Conservation (phyloP, 306 rosid genomes). For the Glycyrrhiza uralensis region DNA sequence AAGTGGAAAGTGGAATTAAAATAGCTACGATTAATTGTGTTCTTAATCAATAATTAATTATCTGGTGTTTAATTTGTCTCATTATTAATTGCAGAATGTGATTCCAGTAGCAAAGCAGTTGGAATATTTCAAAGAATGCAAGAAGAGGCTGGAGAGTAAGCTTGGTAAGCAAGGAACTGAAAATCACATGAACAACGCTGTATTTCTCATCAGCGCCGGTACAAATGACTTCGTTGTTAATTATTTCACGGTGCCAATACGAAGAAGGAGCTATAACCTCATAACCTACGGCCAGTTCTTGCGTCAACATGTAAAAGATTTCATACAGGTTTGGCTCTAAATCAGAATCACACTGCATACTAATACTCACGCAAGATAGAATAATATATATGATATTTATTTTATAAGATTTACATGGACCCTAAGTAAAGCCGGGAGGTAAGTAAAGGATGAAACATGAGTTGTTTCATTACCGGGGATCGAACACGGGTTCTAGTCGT, state of each 20-base stretch:
- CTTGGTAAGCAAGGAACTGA: slow-evolving; percentile 42
- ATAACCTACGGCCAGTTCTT: slow-evolving; percentile 43
- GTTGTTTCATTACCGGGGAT: too few species aligned
- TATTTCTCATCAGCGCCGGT: slow-evolving; percentile 62
- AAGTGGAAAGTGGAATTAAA: too few species aligned
- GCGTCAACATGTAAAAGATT: slow-evolving; percentile 38
- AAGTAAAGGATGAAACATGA: too few species aligned
- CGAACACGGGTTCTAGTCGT: too few species aligned
- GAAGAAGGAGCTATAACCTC: slow-evolving; percentile 33
- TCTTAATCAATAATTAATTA: neutral
- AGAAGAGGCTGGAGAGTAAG: slow-evolving; percentile 42
- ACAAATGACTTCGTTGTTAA: slow-evolving; percentile 74
- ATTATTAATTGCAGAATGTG: slow-evolving; percentile 46
- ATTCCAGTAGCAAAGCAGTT: slow-evolving; percentile 49
- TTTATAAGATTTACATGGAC: too few species aligned
- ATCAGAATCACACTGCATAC: too few species aligned
- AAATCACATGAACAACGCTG: slow-evolving; percentile 44
- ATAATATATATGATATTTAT: too few species aligned
- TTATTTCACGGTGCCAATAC: slow-evolving; percentile 49
- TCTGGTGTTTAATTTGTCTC: neutral
- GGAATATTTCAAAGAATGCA: slow-evolving; percentile 58
- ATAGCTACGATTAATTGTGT: neutral
- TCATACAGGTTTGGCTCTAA: slow-evolving; percentile 53
- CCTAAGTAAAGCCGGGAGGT: too few species aligned
- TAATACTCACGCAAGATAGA: too few species aligned